Percentiles rank a stretch among this genome's conserved stretches.
phyloP scores from a whole-genome alignment of 2,329 filamentous ascomycete genomes.

The Penicillium sp. region DNA sequence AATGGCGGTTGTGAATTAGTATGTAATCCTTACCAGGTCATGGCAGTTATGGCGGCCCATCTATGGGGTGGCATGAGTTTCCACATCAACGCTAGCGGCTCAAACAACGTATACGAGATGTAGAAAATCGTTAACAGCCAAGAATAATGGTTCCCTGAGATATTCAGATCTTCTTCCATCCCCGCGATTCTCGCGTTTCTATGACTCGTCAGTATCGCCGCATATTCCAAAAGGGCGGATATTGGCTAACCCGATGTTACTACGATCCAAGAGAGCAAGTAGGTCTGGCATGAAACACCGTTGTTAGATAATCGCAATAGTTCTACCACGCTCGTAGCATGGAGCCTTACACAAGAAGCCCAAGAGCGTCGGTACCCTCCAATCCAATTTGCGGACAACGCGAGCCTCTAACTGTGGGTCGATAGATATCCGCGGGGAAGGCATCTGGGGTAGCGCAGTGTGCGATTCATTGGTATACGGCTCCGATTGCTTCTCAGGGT shows the following conservation, averaged over 20 bases:
- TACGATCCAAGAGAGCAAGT: conserved; percentile 55
- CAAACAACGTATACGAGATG: conserved; percentile 53
- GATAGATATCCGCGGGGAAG: conserved; percentile 27
- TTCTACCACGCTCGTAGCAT: not conserved
- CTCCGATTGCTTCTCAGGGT: conserved; percentile 35
- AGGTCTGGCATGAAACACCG: conserved; percentile 40
- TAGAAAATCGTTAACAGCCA: conserved; percentile 61
- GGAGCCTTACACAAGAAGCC: conserved; percentile 45
- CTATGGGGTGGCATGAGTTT: conserved; percentile 48
- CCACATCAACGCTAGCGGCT: conserved; percentile 51
- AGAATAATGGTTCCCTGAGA: conserved; percentile 54
- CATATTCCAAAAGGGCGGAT: not conserved
- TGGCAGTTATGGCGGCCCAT: conserved; percentile 50
- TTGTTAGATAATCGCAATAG: conserved; percentile 6
- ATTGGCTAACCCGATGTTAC: conserved; percentile 53
- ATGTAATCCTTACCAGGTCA: conserved; percentile 43
- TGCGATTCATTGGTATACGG: conserved; percentile 28
- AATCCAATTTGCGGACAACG: conserved; percentile 44
- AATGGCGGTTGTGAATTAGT: conserved; percentile 18
- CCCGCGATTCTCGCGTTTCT: conserved; percentile 61
- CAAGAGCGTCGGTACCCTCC: conserved; percentile 40
- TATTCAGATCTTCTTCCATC: conserved; percentile 55
- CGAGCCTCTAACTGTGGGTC: conserved; percentile 42
- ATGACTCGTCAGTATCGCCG: conserved; percentile 13
- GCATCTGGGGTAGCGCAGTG: conserved; percentile 26